These are phyloP conservation scores for Hypoxylon perforatum DNA, from an alignment of 495 filamentous ascomycete species.

Conservation along the genomic window DNA sequence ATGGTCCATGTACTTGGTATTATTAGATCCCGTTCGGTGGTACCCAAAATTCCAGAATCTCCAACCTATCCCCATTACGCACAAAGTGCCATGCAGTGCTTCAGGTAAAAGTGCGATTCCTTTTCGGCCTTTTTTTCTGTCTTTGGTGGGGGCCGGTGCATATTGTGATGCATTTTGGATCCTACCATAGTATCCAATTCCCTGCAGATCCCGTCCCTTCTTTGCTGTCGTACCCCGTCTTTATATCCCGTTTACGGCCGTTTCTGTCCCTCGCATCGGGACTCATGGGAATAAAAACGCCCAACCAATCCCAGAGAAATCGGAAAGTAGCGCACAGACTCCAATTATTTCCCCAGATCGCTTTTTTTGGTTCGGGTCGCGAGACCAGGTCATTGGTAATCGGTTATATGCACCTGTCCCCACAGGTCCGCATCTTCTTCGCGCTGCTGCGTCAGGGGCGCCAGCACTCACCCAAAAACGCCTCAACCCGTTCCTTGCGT, in stretches of 20 bases:
- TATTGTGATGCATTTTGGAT: constrained; percentile 7
- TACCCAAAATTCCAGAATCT: not conserved
- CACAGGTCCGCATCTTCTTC: constrained; percentile 13
- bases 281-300: not conserved
- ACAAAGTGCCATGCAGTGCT: too few relatives aligned
- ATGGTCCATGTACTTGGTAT: not conserved
- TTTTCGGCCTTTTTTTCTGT: not conserved
- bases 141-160: not conserved
- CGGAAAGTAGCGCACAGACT: constrained; percentile 4
- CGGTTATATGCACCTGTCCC: constrained; percentile 7
- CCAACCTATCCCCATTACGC: not conserved
- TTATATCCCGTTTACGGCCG: constrained; percentile 12
- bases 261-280: constrained; percentile 13
- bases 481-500: constrained; percentile 16
- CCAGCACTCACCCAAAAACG: constrained; percentile 13
- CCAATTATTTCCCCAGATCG: constrained; percentile 17
- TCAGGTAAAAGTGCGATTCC: not conserved
- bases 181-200: constrained; percentile 15
- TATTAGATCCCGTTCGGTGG: not conserved
- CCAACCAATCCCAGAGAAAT: constrained; percentile 7
- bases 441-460: constrained; percentile 22
- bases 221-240: not conserved
- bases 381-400: constrained; percentile 13
- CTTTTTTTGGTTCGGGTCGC: not conserved
- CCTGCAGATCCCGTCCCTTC: constrained; percentile 6